Conservation (phyloP, 345 rosid species). For the Triadica sebifera region DNA sequence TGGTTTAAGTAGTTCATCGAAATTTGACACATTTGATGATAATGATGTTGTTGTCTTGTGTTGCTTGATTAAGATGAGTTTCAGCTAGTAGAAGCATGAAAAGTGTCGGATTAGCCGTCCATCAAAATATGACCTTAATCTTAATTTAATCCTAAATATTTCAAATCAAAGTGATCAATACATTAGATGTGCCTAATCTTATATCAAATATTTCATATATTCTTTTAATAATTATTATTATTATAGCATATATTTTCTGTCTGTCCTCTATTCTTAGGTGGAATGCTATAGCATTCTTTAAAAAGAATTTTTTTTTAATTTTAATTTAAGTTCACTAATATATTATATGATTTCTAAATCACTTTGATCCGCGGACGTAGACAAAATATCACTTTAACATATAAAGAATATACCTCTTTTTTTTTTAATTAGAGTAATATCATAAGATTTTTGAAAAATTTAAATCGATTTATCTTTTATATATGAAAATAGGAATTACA, state of each 20-base stretch:
- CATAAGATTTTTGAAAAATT: too few species aligned
- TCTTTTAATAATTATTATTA: background rate
- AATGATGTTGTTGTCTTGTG: too few species aligned
- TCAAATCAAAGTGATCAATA: background rate
- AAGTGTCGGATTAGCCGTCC: slow-evolving; percentile 9
- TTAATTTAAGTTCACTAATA: too few species aligned
- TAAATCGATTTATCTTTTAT: too few species aligned
- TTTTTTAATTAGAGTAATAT: too few species aligned
- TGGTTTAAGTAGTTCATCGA: background rate
- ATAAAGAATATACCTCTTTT: too few species aligned
- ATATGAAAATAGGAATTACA: too few species aligned
- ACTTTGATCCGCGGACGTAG: too few species aligned
- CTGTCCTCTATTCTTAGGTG: background rate
- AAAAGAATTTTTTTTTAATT: too few species aligned
- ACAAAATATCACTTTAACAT: too few species aligned
- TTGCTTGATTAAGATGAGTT: too few species aligned
- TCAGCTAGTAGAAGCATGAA: background rate
- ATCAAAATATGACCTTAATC: background rate
- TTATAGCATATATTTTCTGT: background rate
- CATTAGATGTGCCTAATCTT: slow-evolving; percentile 4
- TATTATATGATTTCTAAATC: too few species aligned
- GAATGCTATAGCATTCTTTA: slow-evolving; percentile 5
- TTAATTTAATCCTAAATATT: background rate
- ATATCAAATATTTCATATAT: background rate
- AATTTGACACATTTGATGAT: background rate